Evolutionary conservation across 164 flowering plant genomes (phyloP).

Genomic region (Saururus chinensis): DNA sequence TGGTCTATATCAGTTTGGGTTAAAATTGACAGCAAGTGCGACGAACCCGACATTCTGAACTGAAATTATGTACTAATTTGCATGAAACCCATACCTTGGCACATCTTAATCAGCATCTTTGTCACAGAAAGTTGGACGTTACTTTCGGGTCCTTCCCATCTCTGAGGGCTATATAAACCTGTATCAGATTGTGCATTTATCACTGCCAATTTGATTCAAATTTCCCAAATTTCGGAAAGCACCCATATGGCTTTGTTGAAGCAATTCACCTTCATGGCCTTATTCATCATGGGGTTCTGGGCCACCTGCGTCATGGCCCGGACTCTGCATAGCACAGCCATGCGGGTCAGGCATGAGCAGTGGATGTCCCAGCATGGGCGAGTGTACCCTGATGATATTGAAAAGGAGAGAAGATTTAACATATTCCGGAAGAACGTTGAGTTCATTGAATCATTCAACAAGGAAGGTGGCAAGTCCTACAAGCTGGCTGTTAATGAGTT

Average conservation of each 20-base stretch:
- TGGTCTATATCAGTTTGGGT: too few species aligned
- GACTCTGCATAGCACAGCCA: not conserved
- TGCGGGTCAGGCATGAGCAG: not conserved
- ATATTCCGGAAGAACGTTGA: not conserved
- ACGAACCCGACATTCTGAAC: not conserved
- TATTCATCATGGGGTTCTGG: not conserved
- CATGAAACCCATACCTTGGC: not conserved
- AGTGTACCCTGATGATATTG: not conserved
- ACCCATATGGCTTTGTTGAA: not conserved
- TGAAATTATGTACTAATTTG: not conserved
- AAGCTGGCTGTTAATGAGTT: slow-evolving; percentile 21
- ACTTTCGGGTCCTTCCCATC: not conserved
- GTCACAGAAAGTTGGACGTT: not conserved
- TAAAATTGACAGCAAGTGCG: too few species aligned
- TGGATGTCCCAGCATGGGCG: not conserved
- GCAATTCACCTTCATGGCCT: not conserved
- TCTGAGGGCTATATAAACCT: not conserved
- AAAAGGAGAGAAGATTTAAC: not conserved
- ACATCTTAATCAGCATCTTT: not conserved
- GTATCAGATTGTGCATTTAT: not conserved
- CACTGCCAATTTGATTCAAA: too few species aligned
- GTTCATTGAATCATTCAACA: not conserved
- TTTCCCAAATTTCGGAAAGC: not conserved
- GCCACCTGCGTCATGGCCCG: not conserved
- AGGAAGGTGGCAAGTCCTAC: slow-evolving; percentile 5